A percentile compares a stretch with the other conserved stretches of the same genome.
Conservation (phyloP, 2,329 filamentous ascomycete genomes). For the Claviceps cyperi region DNA sequence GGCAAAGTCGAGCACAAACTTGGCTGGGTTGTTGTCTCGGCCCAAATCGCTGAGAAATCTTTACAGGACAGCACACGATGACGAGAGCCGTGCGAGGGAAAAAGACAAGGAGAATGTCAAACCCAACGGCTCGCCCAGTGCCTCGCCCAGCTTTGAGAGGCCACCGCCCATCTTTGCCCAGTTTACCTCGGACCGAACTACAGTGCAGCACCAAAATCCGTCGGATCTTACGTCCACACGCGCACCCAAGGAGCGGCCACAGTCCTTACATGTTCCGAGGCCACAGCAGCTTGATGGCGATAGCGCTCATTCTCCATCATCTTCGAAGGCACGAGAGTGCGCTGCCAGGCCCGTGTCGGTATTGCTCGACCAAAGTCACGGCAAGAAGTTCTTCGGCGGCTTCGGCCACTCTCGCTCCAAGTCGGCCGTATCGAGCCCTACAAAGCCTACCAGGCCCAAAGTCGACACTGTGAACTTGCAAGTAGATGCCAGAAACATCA, state of each 20-base stretch:
- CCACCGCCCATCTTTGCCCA: conserved; percentile 70
- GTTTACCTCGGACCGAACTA: conserved; percentile 30
- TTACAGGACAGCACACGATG: conserved; percentile 37
- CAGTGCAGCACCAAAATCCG: conserved; percentile 1
- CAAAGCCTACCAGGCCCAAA: conserved; percentile 16
- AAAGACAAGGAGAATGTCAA: conserved; percentile 75
- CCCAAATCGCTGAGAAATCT: conserved; percentile 59
- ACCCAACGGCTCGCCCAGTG: conserved; percentile 31
- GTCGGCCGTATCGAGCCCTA: conserved; percentile 19
- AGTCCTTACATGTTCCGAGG: conserved; percentile 31
- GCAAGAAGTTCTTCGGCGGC: conserved; percentile 20
- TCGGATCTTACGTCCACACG: conserved; percentile 3
- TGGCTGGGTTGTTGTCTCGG: conserved; percentile 62
- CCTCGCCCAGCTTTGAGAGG: conserved; percentile 11
- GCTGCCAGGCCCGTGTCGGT: conserved; percentile 23
- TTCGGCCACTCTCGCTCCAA: conserved; percentile 25
- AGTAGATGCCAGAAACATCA: conserved; percentile 40
- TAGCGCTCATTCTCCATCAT: conserved; percentile 9
- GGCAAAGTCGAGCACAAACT: conserved; percentile 68
- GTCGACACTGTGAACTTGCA: conserved; percentile 29
- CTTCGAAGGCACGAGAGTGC: conserved; percentile 13
- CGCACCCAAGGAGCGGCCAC: conserved; percentile 30
- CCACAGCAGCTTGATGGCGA: conserved; percentile 10
- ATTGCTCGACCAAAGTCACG: conserved; percentile 20
- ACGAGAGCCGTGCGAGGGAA: conserved; percentile 43